phyloP scores from a whole-genome alignment of 179 eudicot genomes.

The Silene vulgaris region DNA sequence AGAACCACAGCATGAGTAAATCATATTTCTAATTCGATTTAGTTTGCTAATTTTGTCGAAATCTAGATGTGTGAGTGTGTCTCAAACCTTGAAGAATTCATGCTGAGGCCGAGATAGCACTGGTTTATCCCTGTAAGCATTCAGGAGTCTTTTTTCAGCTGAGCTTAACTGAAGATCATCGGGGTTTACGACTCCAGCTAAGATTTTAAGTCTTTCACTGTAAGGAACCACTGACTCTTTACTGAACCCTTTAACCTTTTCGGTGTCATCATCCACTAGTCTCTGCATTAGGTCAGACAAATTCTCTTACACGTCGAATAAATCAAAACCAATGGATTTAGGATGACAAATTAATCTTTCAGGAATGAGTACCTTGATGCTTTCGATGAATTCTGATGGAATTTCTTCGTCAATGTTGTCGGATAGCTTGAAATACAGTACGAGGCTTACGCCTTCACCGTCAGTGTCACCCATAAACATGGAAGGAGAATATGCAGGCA shows the following conservation, averaged over 20 bases:
- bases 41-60: background rate
- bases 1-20: background rate
- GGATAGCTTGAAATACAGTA: constrained; percentile 32
- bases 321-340: no score
- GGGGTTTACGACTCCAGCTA: constrained; percentile 39
- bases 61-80: background rate
- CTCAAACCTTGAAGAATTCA: constrained; percentile 42
- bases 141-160: constrained; percentile 43
- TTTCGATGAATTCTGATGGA: constrained; percentile 32
- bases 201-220: constrained; percentile 45
- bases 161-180: constrained; percentile 47
- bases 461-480: constrained; percentile 33
- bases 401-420: constrained; percentile 28
- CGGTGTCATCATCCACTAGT: constrained; percentile 38
- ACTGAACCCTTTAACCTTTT: constrained; percentile 32
- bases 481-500: constrained; percentile 37
- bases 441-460: constrained; percentile 40
- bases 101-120: constrained; percentile 49
- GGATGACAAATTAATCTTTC: background rate
- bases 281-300: constrained; percentile 22
- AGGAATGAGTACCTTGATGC: constrained; percentile 29
- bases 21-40: background rate
- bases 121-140: constrained; percentile 47
- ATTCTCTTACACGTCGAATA: background rate
- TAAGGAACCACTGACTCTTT: constrained; percentile 35